A percentile compares a stretch with the other conserved stretches of the same genome.
These are phyloP conservation scores for Rhodotorula sp. DNA, from an alignment of 1,284 basidiomycete genomes.

Conservation along the genomic window DNA sequence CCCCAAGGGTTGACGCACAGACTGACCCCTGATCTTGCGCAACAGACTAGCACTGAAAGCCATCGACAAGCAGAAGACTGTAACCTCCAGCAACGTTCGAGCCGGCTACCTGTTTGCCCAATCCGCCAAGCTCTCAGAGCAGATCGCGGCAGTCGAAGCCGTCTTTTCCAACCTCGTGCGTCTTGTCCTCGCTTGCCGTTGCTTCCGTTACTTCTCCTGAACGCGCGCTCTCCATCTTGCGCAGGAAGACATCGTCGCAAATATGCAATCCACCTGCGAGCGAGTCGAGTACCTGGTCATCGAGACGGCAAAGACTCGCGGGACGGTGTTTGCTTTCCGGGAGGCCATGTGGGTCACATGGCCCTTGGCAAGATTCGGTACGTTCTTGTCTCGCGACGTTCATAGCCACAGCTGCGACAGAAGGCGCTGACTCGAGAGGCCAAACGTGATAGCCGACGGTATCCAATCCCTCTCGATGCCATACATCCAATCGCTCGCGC, in stretches of 20 bases:
- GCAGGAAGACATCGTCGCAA: conserved; percentile 12
- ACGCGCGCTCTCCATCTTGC: not conserved
- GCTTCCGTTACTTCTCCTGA: not conserved
- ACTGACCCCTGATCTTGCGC: not conserved
- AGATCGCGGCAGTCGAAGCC: conserved; percentile 29
- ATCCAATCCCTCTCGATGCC: conserved; percentile 16
- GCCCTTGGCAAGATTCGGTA: conserved; percentile 41
- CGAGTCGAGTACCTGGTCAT: conserved; percentile 35
- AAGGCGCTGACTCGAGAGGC: not conserved
- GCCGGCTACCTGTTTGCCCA: conserved; percentile 35
- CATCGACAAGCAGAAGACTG: conserved; percentile 8
- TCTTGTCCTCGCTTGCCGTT: not conserved
- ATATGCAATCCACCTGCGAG: conserved; percentile 27
- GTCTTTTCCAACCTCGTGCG: conserved; percentile 32
- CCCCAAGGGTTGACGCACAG: not conserved
- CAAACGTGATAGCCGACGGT: conserved; percentile 24
- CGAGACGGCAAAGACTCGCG: conserved; percentile 37
- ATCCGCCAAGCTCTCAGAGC: conserved; percentile 29
- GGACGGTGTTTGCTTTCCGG: conserved; percentile 37
- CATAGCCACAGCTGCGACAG: no score
- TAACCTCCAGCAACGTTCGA: not conserved
- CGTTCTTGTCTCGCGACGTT: conserved; percentile 5
- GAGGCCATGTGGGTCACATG: conserved; percentile 45
- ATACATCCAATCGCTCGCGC: conserved; percentile 32
- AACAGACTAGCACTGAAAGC: conserved; percentile 20